Evolutionary conservation across 345 rosid genomes (phyloP).

Genomic region (Raphanus sativus): DNA sequence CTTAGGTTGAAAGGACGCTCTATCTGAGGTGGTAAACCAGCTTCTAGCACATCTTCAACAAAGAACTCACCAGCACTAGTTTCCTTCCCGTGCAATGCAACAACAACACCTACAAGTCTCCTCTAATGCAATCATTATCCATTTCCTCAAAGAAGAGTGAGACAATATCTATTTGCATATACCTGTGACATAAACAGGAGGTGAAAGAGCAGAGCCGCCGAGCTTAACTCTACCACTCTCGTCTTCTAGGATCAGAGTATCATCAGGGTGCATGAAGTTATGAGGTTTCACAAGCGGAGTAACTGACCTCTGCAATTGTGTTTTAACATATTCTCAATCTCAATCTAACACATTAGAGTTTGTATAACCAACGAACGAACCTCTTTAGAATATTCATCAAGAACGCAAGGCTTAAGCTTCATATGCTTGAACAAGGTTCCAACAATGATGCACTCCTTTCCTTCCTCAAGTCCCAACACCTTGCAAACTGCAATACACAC

Average conservation of each 20-base stretch:
- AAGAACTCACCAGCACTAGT: slow-evolving; percentile 74
- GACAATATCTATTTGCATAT: too few relatives aligned
- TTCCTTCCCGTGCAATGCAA: slow-evolving; percentile 87
- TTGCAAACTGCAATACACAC: slow-evolving; percentile 59
- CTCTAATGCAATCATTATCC: slow-evolving; percentile 1
- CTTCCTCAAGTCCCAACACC: slow-evolving; percentile 74
- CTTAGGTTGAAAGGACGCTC: slow-evolving; percentile 59
- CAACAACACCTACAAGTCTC: slow-evolving; percentile 61
- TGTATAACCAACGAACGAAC: slow-evolving; percentile 32
- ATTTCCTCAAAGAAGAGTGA: not conserved
- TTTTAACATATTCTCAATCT: slow-evolving; percentile 13
- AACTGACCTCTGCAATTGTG: slow-evolving; percentile 64
- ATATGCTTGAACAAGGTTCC: slow-evolving; percentile 94
- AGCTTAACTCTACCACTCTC: slow-evolving; percentile 97
- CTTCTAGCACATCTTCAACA: slow-evolving; percentile 84
- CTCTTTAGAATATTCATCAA: slow-evolving; percentile 96
- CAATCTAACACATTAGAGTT: not conserved
- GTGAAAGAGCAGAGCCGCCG: slow-evolving; percentile 58
- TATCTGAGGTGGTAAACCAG: slow-evolving; percentile 83
- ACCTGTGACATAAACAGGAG: slow-evolving; percentile 83
- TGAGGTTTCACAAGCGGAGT: slow-evolving; percentile 75
- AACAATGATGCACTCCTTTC: slow-evolving; percentile 80
- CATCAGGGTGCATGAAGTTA: slow-evolving; percentile 85
- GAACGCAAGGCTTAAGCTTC: slow-evolving; percentile 93
- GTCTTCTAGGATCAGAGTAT: slow-evolving; percentile 82